Base-by-base conservation (phyloP, 1,284 basidiomycete genomes). In the Ustilago curta region DNA sequence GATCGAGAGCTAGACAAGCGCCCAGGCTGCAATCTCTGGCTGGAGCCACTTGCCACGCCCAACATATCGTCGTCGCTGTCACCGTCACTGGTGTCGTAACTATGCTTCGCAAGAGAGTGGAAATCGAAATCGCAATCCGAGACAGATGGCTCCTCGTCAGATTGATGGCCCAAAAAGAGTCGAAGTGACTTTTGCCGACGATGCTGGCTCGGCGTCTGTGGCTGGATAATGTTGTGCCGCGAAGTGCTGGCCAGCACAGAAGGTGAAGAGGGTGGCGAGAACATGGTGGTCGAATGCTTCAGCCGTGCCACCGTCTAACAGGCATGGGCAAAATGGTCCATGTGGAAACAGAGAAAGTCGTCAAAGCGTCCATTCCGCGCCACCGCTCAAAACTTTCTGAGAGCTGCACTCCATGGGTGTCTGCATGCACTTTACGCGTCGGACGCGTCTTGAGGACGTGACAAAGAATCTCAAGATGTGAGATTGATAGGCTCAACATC, bases 231-330 rank as follows among this genome's bases (percentile, higher is more conserved):
- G 53, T 76, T 71, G 52, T 71, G 69, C 39, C 73, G 49, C 25
- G 73, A 76, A 19, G 71, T 66, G 66, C 71, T 69, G 5, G 71
- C 66, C 55, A 74, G 62, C 52, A 69, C 71, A 4, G 71, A 74
- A 0, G 62, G 62, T 16, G 71, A 69, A 32, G 71, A 69, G 8
- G 66, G 62, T 4, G 71, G 66, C 50, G 66, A 74, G 43, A 50
- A 56, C 66, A 74, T 69, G 42, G 42, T 58, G 4, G 5, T 8
- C 35, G 18, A 19, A 16, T 19, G 45, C 9, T 57, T 16, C 25
- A 37, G 44, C 12, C 19, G n/a, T 51, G 23, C 39, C 4, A 35
- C 56, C 31, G 45, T 37, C 32, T 21, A 21, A 21, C 29, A 27
- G 32, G 21, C 35, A 32, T n/a, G 32, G 14, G 42, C 43, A 25